Percentiles rank a stretch among this genome's conserved stretches.
Conservation (phyloP, 345 rosid species). For the Erodium maritimum region DNA sequence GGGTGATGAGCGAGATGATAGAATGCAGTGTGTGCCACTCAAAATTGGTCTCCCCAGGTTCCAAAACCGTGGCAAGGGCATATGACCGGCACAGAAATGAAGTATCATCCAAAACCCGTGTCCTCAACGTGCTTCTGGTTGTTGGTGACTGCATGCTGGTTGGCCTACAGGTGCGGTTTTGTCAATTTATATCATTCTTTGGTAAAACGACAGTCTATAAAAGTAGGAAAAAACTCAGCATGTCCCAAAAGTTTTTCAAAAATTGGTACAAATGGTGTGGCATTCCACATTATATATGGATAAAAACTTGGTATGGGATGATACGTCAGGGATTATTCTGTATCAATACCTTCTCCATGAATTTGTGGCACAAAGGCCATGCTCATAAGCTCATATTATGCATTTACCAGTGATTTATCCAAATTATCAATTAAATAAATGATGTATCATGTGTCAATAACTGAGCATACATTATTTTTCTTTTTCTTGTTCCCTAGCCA, state of each 20-base stretch:
- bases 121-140: constrained; percentile 45
- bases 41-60: constrained; percentile 26
- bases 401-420: too few species aligned
- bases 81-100: constrained; percentile 38
- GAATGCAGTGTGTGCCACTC: constrained; percentile 33
- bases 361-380: too few species aligned
- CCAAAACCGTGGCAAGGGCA: constrained; percentile 38
- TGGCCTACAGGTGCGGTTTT: constrained; percentile 37
- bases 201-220: not conserved
- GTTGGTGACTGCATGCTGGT: constrained; percentile 60
- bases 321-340: too few species aligned
- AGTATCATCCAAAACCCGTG: constrained; percentile 35
- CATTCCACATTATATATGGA: not conserved
- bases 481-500: not conserved
- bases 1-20: constrained; percentile 17
- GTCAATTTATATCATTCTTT: not conserved
- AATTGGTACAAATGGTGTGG: not conserved
- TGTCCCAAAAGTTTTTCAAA: not conserved
- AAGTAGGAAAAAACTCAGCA: not conserved
- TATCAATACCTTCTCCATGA: too few species aligned
- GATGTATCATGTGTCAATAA: too few species aligned
- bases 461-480: too few species aligned
- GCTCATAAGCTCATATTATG: too few species aligned
- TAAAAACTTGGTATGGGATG: too few species aligned
- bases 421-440: too few species aligned